phyloP scores from a whole-genome alignment of 2,329 filamentous ascomycete genomes.

The Calycina herbarum region DNA sequence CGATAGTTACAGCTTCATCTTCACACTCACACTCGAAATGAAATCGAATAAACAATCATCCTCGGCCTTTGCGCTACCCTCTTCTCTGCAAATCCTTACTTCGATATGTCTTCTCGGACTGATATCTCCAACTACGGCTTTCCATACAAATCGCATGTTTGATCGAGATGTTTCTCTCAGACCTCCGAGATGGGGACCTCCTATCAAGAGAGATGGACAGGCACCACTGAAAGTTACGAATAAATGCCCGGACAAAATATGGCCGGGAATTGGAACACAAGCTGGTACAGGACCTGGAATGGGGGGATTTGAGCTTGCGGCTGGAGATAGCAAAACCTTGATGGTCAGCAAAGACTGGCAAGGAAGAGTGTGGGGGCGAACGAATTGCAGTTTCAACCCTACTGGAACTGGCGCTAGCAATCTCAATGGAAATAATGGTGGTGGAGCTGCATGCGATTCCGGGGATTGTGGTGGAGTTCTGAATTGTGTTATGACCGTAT shows the following conservation, averaged over 20 bases:
- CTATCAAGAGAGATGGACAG: constrained; percentile 38
- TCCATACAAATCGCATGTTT: constrained; percentile 20
- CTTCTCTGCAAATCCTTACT: constrained; percentile 15
- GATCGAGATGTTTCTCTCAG: constrained; percentile 13
- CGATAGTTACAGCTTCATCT: constrained; percentile 16
- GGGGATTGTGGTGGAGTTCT: constrained; percentile 75
- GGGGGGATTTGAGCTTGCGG: constrained; percentile 66
- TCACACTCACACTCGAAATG: neutral
- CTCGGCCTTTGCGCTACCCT: constrained; percentile 15
- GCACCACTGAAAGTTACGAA: constrained; percentile 70
- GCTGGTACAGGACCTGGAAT: constrained; percentile 65
- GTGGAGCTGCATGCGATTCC: constrained; percentile 62
- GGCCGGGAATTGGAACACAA: constrained; percentile 75
- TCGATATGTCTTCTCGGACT: constrained; percentile 23
- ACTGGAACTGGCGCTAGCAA: constrained; percentile 56
- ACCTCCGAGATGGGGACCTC: constrained; percentile 32
- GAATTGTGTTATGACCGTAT: constrained; percentile 67
- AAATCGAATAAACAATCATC: constrained; percentile 6
- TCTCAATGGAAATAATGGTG: constrained; percentile 44
- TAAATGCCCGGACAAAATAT: constrained; percentile 68
- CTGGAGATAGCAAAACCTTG: constrained; percentile 59
- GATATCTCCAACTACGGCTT: constrained; percentile 19
- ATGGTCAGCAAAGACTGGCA: constrained; percentile 75
- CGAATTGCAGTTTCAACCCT: constrained; percentile 75
- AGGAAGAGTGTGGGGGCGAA: constrained; percentile 79